phyloP scores from a whole-genome alignment of 1,284 basidiomycete species.

The Pisolithus thermaeus region DNA sequence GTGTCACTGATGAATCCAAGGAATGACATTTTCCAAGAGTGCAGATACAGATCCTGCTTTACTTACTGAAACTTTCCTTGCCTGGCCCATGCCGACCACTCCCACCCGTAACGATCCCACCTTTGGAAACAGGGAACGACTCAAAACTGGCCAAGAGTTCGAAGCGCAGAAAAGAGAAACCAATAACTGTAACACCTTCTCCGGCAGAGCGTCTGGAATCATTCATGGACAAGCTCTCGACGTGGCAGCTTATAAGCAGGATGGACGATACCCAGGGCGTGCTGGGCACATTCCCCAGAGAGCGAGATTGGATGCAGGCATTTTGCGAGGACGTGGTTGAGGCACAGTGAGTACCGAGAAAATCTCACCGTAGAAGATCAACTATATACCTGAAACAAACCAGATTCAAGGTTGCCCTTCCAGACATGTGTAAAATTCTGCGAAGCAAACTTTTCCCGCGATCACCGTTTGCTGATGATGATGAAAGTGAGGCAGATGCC shows the following conservation, averaged over 20 bases:
- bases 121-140: conserved; percentile 2
- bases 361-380: not conserved
- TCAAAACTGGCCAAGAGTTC: conserved; percentile 13
- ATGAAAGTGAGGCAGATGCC: conserved; percentile 20
- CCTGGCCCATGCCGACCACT: conserved; percentile 36
- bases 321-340: conserved; percentile 65
- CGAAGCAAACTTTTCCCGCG: conserved; percentile 62
- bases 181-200: conserved; percentile 23
- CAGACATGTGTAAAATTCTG: conserved; percentile 52
- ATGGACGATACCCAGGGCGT: conserved; percentile 24
- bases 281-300: conserved; percentile 21
- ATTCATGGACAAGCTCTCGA: conserved; percentile 71
- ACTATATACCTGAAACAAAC: not conserved
- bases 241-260: conserved; percentile 59
- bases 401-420: conserved; percentile 54
- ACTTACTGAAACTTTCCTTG: conserved; percentile 58
- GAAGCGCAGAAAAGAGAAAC: conserved; percentile 34
- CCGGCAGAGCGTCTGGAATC: conserved; percentile 55
- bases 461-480: conserved; percentile 52
- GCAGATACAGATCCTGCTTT: conserved; percentile 66
- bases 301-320: conserved; percentile 65
- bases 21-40: conserved; percentile 37
- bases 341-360: conserved; percentile 40
- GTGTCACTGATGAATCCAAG: conserved; percentile 1
- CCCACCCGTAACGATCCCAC: conserved; percentile 19